Percentiles rank a stretch among this genome's conserved stretches.
Evolutionary conservation across 2,329 filamentous ascomycete species (phyloP).

Genomic region (Aspergillus sp.): DNA sequence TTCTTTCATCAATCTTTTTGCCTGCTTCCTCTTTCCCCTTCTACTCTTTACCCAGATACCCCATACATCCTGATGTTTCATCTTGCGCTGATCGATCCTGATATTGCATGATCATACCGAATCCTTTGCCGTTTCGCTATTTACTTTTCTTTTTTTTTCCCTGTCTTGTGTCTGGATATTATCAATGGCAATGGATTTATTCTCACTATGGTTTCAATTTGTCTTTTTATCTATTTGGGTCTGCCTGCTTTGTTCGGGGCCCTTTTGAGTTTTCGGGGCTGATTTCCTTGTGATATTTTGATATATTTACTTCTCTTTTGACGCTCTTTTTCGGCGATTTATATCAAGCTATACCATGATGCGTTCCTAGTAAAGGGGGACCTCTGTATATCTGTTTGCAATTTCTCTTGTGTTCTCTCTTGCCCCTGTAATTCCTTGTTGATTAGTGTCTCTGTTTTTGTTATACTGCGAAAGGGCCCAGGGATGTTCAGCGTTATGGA

Average conservation of each 20-base stretch:
- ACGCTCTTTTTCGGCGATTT: not conserved
- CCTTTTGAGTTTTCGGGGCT: conserved; percentile 1
- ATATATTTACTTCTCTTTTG: conserved; percentile 5
- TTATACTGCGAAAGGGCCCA: not conserved
- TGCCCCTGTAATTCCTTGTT: not conserved
- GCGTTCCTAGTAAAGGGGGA: no score
- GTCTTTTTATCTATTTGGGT: not conserved
- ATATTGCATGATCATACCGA: conserved; percentile 11
- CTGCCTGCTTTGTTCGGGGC: not conserved
- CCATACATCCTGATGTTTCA: conserved; percentile 13
- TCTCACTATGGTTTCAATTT: no score
- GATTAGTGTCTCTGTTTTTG: not conserved
- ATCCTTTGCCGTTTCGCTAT: no score
- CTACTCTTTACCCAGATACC: conserved; percentile 22
- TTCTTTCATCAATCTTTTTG: not conserved
- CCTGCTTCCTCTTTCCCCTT: not conserved
- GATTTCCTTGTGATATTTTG: no score
- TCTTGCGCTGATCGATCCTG: conserved; percentile 1
- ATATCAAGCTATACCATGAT: no score
- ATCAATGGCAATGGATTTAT: no score
- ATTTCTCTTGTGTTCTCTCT: no score
- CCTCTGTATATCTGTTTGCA: no score
- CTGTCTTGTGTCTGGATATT: no score
- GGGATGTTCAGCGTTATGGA: not conserved
- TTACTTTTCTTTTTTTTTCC: no score